Evolutionary conservation across 164 flowering plant genomes (phyloP).

Genomic region (Dillenia turbinata): DNA sequence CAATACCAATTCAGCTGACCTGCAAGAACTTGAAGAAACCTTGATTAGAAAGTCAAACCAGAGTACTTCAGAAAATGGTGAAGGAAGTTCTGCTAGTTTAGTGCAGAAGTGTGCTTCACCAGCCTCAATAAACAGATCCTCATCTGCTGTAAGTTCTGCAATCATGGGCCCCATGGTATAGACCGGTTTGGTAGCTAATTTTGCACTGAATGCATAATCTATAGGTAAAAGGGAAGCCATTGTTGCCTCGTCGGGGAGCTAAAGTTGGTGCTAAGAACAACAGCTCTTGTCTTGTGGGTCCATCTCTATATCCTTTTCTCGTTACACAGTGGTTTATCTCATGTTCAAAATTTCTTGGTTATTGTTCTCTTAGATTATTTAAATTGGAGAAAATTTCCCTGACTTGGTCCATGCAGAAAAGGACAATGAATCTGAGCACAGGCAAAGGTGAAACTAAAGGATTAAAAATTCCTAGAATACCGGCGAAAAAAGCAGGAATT

Average conservation of each 20-base stretch:
- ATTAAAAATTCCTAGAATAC: conserved; percentile 40
- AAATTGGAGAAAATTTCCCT: conserved; percentile 27
- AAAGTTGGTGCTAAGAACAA: conserved; percentile 23
- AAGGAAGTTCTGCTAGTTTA: conserved; percentile 9
- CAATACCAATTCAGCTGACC: conserved; percentile 14
- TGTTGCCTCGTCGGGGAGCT: conserved; percentile 10
- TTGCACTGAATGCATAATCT: too few relatives aligned
- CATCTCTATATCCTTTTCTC: conserved; percentile 74
- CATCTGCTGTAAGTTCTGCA: too few relatives aligned
- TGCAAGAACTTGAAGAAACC: conserved; percentile 25
- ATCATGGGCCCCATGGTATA: too few relatives aligned
- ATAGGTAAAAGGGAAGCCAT: too few relatives aligned
- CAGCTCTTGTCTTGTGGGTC: conserved; percentile 34
- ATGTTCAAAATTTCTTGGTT: not conserved
- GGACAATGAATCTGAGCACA: conserved; percentile 34
- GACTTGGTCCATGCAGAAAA: conserved; percentile 55
- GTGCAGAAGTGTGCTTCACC: conserved; percentile 18
- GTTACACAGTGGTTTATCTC: not conserved
- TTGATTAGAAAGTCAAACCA: conserved; percentile 22
- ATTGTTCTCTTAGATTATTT: not conserved
- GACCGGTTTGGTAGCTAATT: too few relatives aligned
- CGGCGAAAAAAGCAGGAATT: conserved; percentile 30
- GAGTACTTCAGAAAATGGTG: conserved; percentile 13
- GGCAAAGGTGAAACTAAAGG: conserved; percentile 24
- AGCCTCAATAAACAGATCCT: conserved; percentile 7